These are phyloP conservation scores for Iris pallida DNA, from an alignment of 116 monocot genomes.

Conservation along the genomic window DNA sequence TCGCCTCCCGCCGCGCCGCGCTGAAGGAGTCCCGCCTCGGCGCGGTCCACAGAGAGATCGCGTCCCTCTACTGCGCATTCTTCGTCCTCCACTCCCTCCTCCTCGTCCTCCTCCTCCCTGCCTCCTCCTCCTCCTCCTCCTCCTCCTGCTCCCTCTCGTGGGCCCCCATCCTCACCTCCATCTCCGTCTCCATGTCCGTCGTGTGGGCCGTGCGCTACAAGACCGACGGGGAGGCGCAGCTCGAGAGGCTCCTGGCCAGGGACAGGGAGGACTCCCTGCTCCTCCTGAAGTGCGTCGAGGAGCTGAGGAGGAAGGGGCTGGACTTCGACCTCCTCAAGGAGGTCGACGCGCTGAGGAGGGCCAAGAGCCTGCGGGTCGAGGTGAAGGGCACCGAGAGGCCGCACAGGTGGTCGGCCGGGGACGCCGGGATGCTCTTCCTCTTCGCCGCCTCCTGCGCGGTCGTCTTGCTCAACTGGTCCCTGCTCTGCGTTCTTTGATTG, in stretches of 20 bases:
- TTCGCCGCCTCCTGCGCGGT: conserved; percentile 42
- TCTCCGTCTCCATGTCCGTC: conserved; percentile 50
- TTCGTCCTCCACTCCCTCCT: conserved; percentile 72
- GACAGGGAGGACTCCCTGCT: conserved; percentile 67
- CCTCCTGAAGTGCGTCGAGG: conserved; percentile 58
- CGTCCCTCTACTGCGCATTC: conserved; percentile 67
- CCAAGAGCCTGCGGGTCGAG: conserved; percentile 75
- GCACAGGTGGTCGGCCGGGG: conserved; percentile 48
- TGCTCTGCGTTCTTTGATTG: too few species aligned
- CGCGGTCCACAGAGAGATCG: conserved; percentile 49
- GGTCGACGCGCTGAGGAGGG: conserved; percentile 75
- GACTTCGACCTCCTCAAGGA: conserved; percentile 86
- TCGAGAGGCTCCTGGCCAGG: conserved; percentile 48
- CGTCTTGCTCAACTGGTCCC: conserved; percentile 41
- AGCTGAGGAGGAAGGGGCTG: conserved; percentile 70
- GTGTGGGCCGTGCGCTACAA: conserved; percentile 86
- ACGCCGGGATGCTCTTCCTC: conserved; percentile 38
- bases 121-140: conserved; percentile 11
- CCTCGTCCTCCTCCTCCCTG: conserved; percentile 46
- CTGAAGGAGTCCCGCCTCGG: conserved; percentile 57
- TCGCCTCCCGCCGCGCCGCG: conserved; percentile 55
- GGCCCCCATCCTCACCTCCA: conserved; percentile 62
- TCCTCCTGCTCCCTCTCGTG: conserved; percentile 59
- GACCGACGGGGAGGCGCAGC: conserved; percentile 45
- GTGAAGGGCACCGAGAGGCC: conserved; percentile 33